A percentile compares a stretch with the other conserved stretches of the same genome.
Evolutionary conservation across 1,139 yeast genomes (phyloP).

Genomic region (Hyphopichia pseudoburtonii): DNA sequence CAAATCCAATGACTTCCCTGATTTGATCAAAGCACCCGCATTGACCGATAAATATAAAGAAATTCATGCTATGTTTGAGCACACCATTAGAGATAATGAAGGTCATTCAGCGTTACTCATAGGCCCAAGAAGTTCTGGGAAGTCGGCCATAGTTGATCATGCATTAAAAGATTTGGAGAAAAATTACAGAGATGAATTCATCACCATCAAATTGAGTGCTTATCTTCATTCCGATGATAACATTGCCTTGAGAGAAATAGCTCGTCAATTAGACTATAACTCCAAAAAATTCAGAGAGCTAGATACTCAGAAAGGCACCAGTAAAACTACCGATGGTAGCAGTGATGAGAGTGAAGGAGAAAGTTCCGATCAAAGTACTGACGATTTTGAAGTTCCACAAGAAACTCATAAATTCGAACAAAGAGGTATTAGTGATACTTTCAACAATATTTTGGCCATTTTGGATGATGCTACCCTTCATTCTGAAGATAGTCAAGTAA

Average conservation of each 20-base stretch:
- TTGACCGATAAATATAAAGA: slow-evolving; percentile 43
- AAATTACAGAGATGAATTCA: slow-evolving; percentile 47
- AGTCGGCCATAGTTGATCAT: slow-evolving; percentile 60
- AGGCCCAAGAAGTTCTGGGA: slow-evolving; percentile 83
- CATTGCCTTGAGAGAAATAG: slow-evolving; percentile 80
- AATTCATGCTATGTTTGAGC: slow-evolving; percentile 56
- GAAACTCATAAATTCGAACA: slow-evolving; percentile 46
- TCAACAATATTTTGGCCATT: slow-evolving; percentile 36
- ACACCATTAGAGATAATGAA: slow-evolving; percentile 66
- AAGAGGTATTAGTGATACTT: slow-evolving; percentile 41
- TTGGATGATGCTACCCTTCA: slow-evolving; percentile 23
- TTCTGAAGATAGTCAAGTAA: slow-evolving; percentile 6
- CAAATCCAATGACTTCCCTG: slow-evolving; percentile 15
- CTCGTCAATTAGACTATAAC: slow-evolving; percentile 69
- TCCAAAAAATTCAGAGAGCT: slow-evolving; percentile 18
- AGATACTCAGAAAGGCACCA: too few species aligned
- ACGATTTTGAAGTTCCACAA: slow-evolving; percentile 10
- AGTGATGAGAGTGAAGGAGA: slow-evolving; percentile 15
- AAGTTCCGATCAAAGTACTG: slow-evolving; percentile 12
- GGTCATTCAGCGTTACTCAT: slow-evolving; percentile 79
- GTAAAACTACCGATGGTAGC: too few species aligned
- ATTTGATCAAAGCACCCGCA: slow-evolving; percentile 15
- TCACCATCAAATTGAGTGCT: slow-evolving; percentile 69
- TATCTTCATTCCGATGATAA: slow-evolving; percentile 72
- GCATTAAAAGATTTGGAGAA: slow-evolving; percentile 50